A percentile compares a stretch with the other conserved stretches of the same genome.
Conservation (phyloP, 2,329 filamentous ascomycete species). For the Gaeumannomyces sp. region DNA sequence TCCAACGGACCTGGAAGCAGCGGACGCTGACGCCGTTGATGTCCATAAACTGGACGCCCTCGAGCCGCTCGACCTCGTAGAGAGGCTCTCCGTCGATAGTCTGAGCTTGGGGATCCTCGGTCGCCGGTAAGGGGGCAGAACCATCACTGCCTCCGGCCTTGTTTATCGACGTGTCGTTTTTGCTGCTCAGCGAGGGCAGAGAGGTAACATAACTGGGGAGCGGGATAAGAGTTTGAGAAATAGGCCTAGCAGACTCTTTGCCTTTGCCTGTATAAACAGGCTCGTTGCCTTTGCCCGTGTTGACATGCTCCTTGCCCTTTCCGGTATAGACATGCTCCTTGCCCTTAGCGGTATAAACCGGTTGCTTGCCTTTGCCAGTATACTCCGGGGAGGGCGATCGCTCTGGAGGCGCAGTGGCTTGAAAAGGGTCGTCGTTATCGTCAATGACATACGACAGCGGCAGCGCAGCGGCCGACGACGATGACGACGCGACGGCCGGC, state of each 20-base stretch:
- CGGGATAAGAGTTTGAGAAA: background rate
- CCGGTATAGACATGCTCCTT: background rate
- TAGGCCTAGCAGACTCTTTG: background rate
- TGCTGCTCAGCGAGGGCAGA: background rate
- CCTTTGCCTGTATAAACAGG: background rate
- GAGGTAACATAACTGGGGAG: background rate
- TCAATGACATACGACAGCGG: too few species aligned
- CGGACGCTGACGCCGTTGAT: conserved; percentile 31
- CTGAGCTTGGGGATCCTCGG: background rate
- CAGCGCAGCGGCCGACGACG: too few species aligned
- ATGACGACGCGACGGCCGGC: too few species aligned
- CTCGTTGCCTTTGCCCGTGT: background rate
- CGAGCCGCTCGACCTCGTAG: conserved; percentile 36
- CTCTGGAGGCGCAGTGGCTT: too few species aligned
- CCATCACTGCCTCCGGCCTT: background rate
- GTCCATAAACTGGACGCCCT: conserved; percentile 33
- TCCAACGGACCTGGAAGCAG: conserved; percentile 49
- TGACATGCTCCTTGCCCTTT: background rate
- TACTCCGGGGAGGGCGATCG: too few species aligned
- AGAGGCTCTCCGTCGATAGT: conserved; percentile 16
- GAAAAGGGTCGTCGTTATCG: too few species aligned
- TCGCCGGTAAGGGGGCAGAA: background rate
- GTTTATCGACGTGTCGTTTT: background rate
- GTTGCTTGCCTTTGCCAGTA: background rate
- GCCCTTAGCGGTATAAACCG: background rate